Base-by-base conservation (phyloP, 768 basidiomycete genomes). In the Rickenella mellea region DNA sequence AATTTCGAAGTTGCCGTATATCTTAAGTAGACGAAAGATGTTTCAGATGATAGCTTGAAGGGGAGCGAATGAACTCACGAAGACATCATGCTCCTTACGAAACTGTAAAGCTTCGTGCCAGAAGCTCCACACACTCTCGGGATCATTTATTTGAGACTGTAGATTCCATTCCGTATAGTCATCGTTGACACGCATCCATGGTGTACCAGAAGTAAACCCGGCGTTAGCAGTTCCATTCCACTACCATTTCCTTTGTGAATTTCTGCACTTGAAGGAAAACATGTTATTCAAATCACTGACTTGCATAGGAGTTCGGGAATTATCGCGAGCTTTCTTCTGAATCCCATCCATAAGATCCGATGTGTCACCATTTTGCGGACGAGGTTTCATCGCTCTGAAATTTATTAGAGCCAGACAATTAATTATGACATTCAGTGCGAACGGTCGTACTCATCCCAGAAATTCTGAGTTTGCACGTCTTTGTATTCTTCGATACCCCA, bases 121-220 rank as follows among this genome's bases (percentile, higher is more conserved):
- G 55, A 85, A 86, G 2, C 64, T 52, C 33, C 64, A 64, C 2
- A 81, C 77, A 50, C 77, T 81, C n/a, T 62, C 49, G 1, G 60
- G 49, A 43, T 83, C 72, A 0, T 51, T 47, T 12, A 64, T 29
- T 57, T 84, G 74, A 10, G 53, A 57, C 1, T 50, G 64, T 12
- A 65, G 79, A 49, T 83, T 85, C 70, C 77, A 81, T 2, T 57
- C 51, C 0, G 48, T 46, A 52, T 75, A 81, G 50, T 84, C 80
- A 28, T 81, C 79, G 50, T 83, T 79, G 6, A 80, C 73, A 20
- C 79, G 66, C 80, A 85, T 85, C 83, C 82, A 87, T 0, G 83
- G 81, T 2, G 56, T 68, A 2, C 73, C 76, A 2, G 70, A 65
- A 10, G 78, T 77, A 56, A 86, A 85, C 1, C 84, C 83, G 1